Percentiles rank a stretch among this genome's conserved stretches.
Evolutionary conservation across 352 stramenopile genomes (phyloP).

Genomic region (Globisporangium camurandrum): DNA sequence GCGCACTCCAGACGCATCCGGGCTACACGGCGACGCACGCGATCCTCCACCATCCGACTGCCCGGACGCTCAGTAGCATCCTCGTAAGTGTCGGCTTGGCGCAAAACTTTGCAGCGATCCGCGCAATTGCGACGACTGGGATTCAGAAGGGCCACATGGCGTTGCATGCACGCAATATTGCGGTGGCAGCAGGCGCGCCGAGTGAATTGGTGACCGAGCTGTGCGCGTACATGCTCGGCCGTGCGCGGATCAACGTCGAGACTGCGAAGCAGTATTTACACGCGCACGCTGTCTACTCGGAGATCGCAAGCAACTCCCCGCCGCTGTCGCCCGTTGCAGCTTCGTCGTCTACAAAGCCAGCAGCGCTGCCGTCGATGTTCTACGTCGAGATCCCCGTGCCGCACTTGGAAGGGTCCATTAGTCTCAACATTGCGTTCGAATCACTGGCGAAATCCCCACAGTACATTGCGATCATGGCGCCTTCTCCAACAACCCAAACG

Average conservation of each 20-base stretch:
- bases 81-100: slow-evolving; percentile 76
- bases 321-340: slow-evolving; percentile 14
- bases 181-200: slow-evolving; percentile 65
- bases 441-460: slow-evolving; percentile 69
- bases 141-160: slow-evolving; percentile 87
- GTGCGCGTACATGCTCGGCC: slow-evolving; percentile 80
- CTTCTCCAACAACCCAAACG: no score
- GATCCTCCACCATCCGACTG: slow-evolving; percentile 67
- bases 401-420: slow-evolving; percentile 58
- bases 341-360: no score
- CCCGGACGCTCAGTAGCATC: slow-evolving; percentile 54
- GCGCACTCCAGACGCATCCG: slow-evolving; percentile 74
- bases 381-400: slow-evolving; percentile 78
- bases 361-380: slow-evolving; percentile 70
- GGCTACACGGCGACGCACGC: slow-evolving; percentile 69
- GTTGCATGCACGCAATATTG: slow-evolving; percentile 81
- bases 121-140: slow-evolving; percentile 77
- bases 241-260: slow-evolving; percentile 76
- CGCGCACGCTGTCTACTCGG: slow-evolving; percentile 67
- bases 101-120: slow-evolving; percentile 83
- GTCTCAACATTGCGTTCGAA: slow-evolving; percentile 80
- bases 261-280: slow-evolving; percentile 80
- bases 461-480: slow-evolving; percentile 71
- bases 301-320: slow-evolving; percentile 53
- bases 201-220: slow-evolving; percentile 78